Conservation (phyloP, 495 filamentous ascomycete genomes). For the Lasiosphaeriaceae sp. region DNA sequence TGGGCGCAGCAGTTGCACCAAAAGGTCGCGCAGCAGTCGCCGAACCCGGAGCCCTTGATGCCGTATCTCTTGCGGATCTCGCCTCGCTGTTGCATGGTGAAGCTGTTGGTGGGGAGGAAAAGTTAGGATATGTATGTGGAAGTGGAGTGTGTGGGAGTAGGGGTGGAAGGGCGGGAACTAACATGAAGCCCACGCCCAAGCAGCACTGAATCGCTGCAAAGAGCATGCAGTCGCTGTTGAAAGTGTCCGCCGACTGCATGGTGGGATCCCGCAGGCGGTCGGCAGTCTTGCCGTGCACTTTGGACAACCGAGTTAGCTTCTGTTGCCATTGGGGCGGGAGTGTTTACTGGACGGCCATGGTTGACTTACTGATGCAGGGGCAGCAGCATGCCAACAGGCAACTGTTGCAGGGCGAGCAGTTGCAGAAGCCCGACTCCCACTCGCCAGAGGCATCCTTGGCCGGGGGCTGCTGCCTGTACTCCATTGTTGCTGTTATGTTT, state of each 20-base stretch:
- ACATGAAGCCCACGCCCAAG: slow-evolving; percentile 19
- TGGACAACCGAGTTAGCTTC: neutral
- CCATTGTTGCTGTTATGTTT: neutral
- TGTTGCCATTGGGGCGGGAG: neutral
- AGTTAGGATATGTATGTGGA: neutral
- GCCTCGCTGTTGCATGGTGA: slow-evolving; percentile 45
- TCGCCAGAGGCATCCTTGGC: neutral
- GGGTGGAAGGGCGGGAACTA: neutral
- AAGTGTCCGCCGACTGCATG: slow-evolving; percentile 32
- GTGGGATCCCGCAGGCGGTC: slow-evolving; percentile 43
- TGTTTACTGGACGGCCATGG: neutral
- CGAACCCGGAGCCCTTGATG: slow-evolving; percentile 44
- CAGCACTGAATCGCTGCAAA: slow-evolving; percentile 11
- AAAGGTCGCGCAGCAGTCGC: slow-evolving; percentile 45
- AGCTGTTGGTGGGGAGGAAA: slow-evolving; percentile 9
- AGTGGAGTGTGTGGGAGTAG: too few relatives aligned
- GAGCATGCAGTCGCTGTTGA: slow-evolving; percentile 34
- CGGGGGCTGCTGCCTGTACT: neutral
- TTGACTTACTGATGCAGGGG: slow-evolving; percentile 1
- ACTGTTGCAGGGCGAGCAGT: slow-evolving; percentile 1
- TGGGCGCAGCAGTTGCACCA: slow-evolving; percentile 54
- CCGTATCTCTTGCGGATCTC: slow-evolving; percentile 46
- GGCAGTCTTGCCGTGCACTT: slow-evolving; percentile 42
- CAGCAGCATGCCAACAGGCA: slow-evolving; percentile 1
- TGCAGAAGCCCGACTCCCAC: slow-evolving; percentile 2